Percentiles rank a stretch among this genome's conserved stretches.
Conservation (phyloP, 352 stramenopile genomes). For the Phytopythium montanum region DNA sequence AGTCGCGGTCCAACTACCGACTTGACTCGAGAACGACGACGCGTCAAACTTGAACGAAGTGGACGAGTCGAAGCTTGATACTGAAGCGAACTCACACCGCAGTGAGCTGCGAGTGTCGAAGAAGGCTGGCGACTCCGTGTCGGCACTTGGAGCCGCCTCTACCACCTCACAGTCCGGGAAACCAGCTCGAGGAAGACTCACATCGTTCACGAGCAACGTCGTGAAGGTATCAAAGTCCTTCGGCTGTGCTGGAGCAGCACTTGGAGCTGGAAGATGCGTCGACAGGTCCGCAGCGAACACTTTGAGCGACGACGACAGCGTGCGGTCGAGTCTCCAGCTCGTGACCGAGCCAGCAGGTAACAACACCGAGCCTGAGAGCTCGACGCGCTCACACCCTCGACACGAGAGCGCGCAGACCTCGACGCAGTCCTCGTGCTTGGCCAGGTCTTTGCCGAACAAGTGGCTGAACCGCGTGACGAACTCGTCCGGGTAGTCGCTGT, state of each 20-base stretch:
- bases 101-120: background rate
- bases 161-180: conserved; percentile 44
- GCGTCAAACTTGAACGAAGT: conserved; percentile 19
- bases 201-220: conserved; percentile 45
- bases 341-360: conserved; percentile 23
- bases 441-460: conserved; percentile 68
- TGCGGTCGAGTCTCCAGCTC: conserved; percentile 43
- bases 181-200: conserved; percentile 42
- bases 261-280: conserved; percentile 27
- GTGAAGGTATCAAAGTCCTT: conserved; percentile 36
- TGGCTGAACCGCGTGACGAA: conserved; percentile 52
- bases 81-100: conserved; percentile 6
- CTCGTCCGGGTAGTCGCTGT: conserved; percentile 34
- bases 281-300: conserved; percentile 52
- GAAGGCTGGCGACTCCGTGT: background rate
- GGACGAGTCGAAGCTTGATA: conserved; percentile 9
- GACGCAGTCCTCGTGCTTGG: conserved; percentile 68
- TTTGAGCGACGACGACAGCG: conserved; percentile 20
- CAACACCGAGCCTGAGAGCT: conserved; percentile 41
- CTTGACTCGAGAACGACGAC: conserved; percentile 35
- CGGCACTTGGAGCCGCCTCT: background rate
- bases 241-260: conserved; percentile 16
- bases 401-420: conserved; percentile 56
- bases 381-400: conserved; percentile 60
- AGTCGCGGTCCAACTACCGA: conserved; percentile 28